Evolutionary conservation across 2,329 filamentous ascomycete genomes (phyloP).

Genomic region (Myrmaecium sp.): DNA sequence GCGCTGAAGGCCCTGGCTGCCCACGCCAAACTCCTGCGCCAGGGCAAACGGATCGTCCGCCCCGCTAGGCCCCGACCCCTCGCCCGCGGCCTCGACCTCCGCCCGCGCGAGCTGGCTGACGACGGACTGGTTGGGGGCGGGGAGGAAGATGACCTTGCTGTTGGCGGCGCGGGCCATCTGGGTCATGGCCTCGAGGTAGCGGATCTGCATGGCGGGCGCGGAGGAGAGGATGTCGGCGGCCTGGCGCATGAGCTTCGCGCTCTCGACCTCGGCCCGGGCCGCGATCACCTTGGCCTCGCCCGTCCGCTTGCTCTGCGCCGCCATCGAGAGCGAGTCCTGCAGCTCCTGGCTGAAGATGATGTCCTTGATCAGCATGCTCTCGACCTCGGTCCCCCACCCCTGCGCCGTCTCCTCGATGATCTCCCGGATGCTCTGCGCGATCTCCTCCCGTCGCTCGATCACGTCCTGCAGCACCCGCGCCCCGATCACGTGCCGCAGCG

Average conservation of each 20-base stretch:
- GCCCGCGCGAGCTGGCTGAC: conserved; percentile 33
- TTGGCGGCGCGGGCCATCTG: conserved; percentile 92
- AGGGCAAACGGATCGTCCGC: conserved; percentile 10
- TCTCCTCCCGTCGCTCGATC: conserved; percentile 93
- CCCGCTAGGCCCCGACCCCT: conserved; percentile 38
- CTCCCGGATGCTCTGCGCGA: conserved; percentile 85
- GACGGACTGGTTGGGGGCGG: conserved; percentile 45
- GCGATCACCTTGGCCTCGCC: conserved; percentile 98
- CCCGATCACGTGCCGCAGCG: conserved; percentile 88
- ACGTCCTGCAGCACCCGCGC: conserved; percentile 93
- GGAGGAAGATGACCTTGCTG: conserved; percentile 73
- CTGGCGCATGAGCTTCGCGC: conserved; percentile 77
- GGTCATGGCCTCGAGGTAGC: conserved; percentile 97
- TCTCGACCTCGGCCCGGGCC: conserved; percentile 89
- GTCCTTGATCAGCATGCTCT: conserved; percentile 98
- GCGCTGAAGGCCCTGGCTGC: conserved; percentile 47
- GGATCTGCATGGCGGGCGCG: conserved; percentile 94
- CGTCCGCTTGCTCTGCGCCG: conserved; percentile 93
- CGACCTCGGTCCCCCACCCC: conserved; percentile 90
- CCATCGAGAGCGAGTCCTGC: conserved; percentile 94
- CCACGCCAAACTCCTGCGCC: conserved; percentile 19
- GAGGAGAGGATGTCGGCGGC: conserved; percentile 85
- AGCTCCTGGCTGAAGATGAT: conserved; percentile 94
- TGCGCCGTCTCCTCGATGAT: conserved; percentile 93
- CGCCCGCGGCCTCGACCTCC: conserved; percentile 32